Evolutionary conservation across 345 rosid species (phyloP), one percentile per base, ranked within the genome.

Genomic region (Acer saccharum): DNA sequence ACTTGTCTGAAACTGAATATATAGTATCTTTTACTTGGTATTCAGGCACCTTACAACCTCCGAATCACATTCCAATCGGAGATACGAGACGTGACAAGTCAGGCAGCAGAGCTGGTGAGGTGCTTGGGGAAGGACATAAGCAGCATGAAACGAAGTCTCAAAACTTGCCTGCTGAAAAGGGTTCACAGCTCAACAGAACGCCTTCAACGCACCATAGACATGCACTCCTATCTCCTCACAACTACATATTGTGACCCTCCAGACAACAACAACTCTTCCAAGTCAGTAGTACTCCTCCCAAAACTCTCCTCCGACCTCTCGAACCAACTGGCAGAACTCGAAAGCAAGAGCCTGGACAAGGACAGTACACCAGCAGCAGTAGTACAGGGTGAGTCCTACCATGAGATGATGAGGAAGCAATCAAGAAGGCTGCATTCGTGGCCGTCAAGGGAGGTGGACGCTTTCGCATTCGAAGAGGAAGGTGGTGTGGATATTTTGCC

Each of bases 391-490:
- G 88, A 86, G 74, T 72, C 86, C 12, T 89, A 85, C 83, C 88
- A 88, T 44, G 91, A 88, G 75, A 79, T 73, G 85, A 84, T 82
- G 88, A 87, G 95, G 84, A 88, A 89, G 84, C 87, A 87, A 20
- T 84, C 85, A 0, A 85, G 89, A 74, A 82, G 90, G 83, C 68
- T 79, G 73, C 81, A 86, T 69, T 89, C 92, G 10, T 89, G 91
- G 93, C 95, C 93, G 7, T 87, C 88, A 0, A 83, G 88, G 68
- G 93, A 87, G 65, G 86, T 85, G 27, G 88, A 85, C 44, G 90
- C 88, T 60, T 85, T 81, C 39, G 90, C 88, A 54, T 85, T 81
- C 23, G 92, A 80, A 83, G 92, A 90, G 25, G 91, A 85, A 21
- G 87, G 87, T 12, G 86, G 71, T n/a, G 20, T 16, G 21, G 87